These are phyloP conservation scores for Ascochyta lentis DNA, from an alignment of 2,329 filamentous ascomycete species.

Conservation along the genomic window DNA sequence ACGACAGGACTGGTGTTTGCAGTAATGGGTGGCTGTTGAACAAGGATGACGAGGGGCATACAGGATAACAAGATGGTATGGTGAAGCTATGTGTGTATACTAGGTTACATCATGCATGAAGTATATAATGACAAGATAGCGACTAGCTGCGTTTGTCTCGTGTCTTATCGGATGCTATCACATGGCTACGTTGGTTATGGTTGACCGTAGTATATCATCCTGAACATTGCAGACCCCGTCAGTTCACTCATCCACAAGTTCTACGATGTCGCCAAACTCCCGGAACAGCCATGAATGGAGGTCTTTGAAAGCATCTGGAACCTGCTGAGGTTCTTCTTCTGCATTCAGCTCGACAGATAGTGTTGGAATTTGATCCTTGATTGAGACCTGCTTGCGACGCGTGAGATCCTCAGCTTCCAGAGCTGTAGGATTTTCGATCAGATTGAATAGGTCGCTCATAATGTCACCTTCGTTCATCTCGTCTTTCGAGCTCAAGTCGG, in stretches of 20 bases:
- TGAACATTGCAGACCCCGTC: too few species aligned
- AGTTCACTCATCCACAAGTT: slow-evolving; percentile 39
- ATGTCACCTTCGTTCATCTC: neutral
- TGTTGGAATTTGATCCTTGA: neutral
- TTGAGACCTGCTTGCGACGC: neutral
- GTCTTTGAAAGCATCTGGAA: slow-evolving; percentile 38
- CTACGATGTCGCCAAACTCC: slow-evolving; percentile 51
- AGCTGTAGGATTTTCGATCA: neutral
- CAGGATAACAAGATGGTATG: neutral
- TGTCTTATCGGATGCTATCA: too few species aligned
- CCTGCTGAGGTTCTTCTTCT: slow-evolving; percentile 1
- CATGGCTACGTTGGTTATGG: neutral
- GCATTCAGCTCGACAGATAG: neutral
- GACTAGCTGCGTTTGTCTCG: neutral
- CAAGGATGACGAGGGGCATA: neutral
- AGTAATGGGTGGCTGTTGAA: neutral
- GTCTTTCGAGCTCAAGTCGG: neutral
- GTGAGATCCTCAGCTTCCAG: neutral
- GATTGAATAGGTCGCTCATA: neutral
- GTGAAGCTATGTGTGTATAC: neutral
- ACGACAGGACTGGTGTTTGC: neutral
- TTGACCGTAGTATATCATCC: neutral
- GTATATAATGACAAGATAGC: neutral
- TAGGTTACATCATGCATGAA: neutral
- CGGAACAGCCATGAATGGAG: slow-evolving; percentile 48